These are phyloP conservation scores for Breviolum minutum DNA, from an alignment of 73 alveolate genomes.

Conservation along the genomic window DNA sequence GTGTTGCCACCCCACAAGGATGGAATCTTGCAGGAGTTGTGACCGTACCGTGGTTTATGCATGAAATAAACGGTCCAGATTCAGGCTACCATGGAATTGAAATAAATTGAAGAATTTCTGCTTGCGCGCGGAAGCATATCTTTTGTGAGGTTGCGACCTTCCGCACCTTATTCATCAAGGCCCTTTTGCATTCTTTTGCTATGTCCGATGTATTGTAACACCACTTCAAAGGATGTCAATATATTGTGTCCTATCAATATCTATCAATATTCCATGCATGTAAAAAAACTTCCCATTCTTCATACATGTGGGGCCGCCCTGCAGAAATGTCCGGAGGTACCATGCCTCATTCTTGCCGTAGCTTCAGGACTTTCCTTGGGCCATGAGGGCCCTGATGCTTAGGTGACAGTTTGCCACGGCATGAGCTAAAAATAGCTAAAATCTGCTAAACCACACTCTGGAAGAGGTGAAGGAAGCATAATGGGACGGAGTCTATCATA, in stretches of 20 bases:
- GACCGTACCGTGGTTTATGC: too few species aligned
- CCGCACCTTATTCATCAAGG: slow-evolving; percentile 98
- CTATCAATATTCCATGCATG: too few species aligned
- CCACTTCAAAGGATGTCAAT: too few species aligned
- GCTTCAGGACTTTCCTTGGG: slow-evolving; percentile 99
- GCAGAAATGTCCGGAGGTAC: slow-evolving; percentile 11
- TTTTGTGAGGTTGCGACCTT: slow-evolving; percentile 26
- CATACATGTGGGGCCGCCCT: too few species aligned
- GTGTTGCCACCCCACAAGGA: too few species aligned
- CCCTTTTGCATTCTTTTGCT: background rate
- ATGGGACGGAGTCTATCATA: background rate
- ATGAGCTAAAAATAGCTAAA: background rate
- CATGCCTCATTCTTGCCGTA: slow-evolving; percentile 96
- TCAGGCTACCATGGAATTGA: too few species aligned
- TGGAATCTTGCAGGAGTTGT: too few species aligned
- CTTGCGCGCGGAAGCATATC: background rate
- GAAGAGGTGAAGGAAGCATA: background rate
- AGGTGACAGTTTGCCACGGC: background rate
- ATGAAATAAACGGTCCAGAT: too few species aligned
- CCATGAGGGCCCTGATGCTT: slow-evolving; percentile 95
- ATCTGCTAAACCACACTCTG: background rate
- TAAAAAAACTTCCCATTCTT: too few species aligned
- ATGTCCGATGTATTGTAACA: too few species aligned
- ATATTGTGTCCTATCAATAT: too few species aligned
- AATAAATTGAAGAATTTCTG: background rate